Evolutionary conservation across 2,329 filamentous ascomycete genomes (phyloP).

Genomic region (Curvularia hawaiiensis): DNA sequence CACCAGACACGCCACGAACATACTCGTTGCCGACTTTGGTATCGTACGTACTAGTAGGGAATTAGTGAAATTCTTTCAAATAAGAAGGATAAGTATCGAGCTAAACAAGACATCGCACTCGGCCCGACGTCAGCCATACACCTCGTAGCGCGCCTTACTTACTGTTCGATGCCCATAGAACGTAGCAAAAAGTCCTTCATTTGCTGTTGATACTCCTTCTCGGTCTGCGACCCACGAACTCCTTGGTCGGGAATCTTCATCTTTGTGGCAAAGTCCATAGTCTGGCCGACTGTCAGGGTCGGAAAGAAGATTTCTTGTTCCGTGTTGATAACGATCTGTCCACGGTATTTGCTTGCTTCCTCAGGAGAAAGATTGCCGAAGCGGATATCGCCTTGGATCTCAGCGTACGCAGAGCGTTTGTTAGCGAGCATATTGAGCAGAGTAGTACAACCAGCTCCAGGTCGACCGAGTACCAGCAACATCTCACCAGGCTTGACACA

Average conservation of each 20-base stretch:
- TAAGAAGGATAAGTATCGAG: neutral
- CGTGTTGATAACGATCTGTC: constrained; percentile 62
- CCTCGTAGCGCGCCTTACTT: neutral
- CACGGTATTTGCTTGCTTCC: constrained; percentile 1
- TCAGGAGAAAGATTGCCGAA: neutral
- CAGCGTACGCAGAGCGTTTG: constrained; percentile 3
- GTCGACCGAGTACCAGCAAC: constrained; percentile 5
- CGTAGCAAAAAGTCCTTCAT: constrained; percentile 59
- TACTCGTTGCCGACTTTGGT: constrained; percentile 73
- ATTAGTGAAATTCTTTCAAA: neutral
- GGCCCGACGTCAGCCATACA: neutral
- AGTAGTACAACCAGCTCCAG: constrained; percentile 6
- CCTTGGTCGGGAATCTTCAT: constrained; percentile 60
- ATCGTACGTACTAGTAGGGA: constrained; percentile 51
- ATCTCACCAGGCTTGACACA: constrained; percentile 8
- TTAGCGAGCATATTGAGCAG: constrained; percentile 6
- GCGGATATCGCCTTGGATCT: constrained; percentile 1
- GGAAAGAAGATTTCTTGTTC: constrained; percentile 79
- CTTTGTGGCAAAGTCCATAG: constrained; percentile 64
- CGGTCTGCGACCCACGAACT: constrained; percentile 50
- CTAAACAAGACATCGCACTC: neutral
- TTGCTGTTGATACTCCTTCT: constrained; percentile 54
- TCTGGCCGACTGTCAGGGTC: constrained; percentile 84
- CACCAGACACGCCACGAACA: constrained; percentile 69
- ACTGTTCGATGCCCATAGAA: constrained; percentile 48